Percentiles rank a stretch among this genome's conserved stretches.
Conservation (phyloP, 1,284 basidiomycete genomes). For the Cryptococcus sp. region DNA sequence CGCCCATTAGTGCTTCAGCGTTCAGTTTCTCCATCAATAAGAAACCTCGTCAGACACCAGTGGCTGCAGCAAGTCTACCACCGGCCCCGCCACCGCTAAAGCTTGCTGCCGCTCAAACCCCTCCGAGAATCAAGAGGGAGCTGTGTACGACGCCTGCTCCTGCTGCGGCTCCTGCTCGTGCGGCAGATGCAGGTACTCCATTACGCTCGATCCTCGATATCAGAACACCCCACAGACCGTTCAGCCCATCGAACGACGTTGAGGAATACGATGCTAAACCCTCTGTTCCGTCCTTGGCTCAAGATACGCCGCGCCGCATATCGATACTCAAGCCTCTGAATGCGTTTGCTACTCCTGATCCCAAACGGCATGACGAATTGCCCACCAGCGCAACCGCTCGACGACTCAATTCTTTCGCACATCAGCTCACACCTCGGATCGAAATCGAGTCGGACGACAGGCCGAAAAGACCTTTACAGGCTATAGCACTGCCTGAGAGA, state of each 20-base stretch:
- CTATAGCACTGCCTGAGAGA: constrained; percentile 8
- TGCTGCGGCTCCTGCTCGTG: not conserved
- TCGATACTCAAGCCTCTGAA: not conserved
- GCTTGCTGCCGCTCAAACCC: constrained; percentile 1
- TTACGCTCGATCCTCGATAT: not conserved
- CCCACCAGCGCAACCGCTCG: constrained; percentile 3
- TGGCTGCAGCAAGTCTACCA: not conserved
- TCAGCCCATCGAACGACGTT: not conserved
- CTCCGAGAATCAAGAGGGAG: constrained; percentile 2
- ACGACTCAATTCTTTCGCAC: constrained; percentile 3
- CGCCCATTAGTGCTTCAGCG: constrained; percentile 31
- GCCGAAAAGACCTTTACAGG: constrained; percentile 10
- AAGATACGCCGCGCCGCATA: constrained; percentile 7
- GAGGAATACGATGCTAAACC: constrained; percentile 1
- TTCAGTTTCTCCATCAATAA: constrained; percentile 34
- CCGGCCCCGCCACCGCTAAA: not conserved
- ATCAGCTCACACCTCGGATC: constrained; percentile 2
- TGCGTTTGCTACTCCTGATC: not conserved
- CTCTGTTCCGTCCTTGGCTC: not conserved
- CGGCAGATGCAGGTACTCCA: too few species aligned
- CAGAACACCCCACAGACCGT: not conserved
- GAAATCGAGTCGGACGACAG: not conserved
- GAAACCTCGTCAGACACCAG: constrained; percentile 15
- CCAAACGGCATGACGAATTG: not conserved
- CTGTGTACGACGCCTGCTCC: not conserved